These are phyloP conservation scores for Metahyphopichia silvanorum DNA, from an alignment of 805 yeast genomes.

Conservation along the genomic window DNA sequence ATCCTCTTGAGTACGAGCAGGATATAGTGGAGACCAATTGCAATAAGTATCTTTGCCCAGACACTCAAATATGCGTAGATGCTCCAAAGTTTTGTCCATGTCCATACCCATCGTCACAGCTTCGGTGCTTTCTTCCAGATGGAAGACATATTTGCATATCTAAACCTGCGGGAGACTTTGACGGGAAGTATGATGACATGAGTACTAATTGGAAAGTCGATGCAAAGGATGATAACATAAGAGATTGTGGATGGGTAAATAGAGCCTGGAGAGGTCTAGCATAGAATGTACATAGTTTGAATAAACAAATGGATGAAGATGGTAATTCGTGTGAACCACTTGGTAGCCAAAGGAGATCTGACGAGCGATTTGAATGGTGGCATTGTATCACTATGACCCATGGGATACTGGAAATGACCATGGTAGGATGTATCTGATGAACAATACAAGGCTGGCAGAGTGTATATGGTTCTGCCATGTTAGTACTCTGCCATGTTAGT, in stretches of 20 bases:
- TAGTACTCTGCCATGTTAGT: no score
- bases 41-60: conserved; percentile 71
- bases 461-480: no score
- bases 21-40: conserved; percentile 48
- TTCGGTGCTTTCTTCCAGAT: conserved; percentile 76
- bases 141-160: conserved; percentile 77
- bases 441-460: no score
- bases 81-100: conserved; percentile 80
- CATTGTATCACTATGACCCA: no score
- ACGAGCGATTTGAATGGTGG: no score
- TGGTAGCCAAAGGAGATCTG: no score
- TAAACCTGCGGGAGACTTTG: conserved; percentile 55
- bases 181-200: conserved; percentile 31
- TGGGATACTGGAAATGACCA: no score
- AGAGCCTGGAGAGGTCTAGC: conserved; percentile 60
- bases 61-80: conserved; percentile 74
- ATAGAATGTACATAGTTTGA: no score
- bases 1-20: conserved; percentile 35
- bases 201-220: conserved; percentile 47
- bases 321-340: no score
- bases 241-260: conserved; percentile 86
- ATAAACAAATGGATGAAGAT: no score
- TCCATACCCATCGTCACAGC: conserved; percentile 79
- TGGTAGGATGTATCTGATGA: no score
- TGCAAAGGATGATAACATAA: conserved; percentile 46